Base-by-base conservation (phyloP, 108 stramenopile species). In the Craspedostauros australis region DNA sequence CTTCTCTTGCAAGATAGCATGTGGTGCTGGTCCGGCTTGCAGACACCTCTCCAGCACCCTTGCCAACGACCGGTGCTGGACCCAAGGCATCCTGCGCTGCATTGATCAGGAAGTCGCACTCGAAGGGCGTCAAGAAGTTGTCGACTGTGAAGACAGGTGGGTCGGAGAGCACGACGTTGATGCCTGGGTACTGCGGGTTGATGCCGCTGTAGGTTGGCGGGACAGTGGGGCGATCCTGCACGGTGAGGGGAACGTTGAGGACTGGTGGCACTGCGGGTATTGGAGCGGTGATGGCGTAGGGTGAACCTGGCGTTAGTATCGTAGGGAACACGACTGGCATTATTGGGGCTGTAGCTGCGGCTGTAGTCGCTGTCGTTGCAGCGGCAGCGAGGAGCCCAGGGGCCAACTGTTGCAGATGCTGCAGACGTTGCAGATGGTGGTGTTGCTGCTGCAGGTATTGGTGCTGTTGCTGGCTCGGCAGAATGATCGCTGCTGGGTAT, bases 21-120 rank as follows among this genome's bases (percentile, higher is more conserved):
- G 91, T 91, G 24, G 77, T 72, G 50, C 60, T 64, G 6, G 94
- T 95, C 2, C 94, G 82, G 37, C 75, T 73, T 12, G 86, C 57
- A 36, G 77, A 79, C n/a, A 89, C 69, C 50, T 91, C 89, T 0
- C 85, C 87, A 7, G 66, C 54, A 6, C 84, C 82, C 51, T 77
- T 75, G 0, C 88, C 88, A 19, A 93, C 92, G 28, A 93, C 92
- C 0, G 92, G 92, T 2, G 88, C 82, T 0, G 86, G 92, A 7
- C 69, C 68, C 49, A 86, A 86, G 26, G 73, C 64, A 63, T 84
- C 92, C 5, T 42, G 31, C 1, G 86, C 86, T 1, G 73, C 73
- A 0, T 47, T 46, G 41, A 93, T 80, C 28, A 93, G 47, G 55
- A 85, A 86, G 15, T 88, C 73, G 43, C 92, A 93, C 54, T 93